phyloP scores from a whole-genome alignment of 176 grass and related monocot species.

The Chrysopogon serrulatus region DNA sequence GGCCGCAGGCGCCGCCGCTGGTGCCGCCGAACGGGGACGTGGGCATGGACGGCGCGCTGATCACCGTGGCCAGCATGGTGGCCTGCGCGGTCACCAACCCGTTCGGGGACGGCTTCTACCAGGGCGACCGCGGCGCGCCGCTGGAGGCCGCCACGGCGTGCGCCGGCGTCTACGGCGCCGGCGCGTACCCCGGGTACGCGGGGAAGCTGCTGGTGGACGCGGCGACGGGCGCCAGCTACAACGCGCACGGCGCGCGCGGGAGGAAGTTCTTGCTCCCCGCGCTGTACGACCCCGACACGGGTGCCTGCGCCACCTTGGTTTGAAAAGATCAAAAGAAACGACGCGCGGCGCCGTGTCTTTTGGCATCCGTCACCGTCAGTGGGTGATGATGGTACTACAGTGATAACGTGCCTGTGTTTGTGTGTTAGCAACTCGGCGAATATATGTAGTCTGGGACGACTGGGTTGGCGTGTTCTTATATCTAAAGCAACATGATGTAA shows the following conservation, averaged over 20 bases:
- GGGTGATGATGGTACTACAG: not conserved
- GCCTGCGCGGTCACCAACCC: slow-evolving; percentile 51
- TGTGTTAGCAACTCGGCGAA: not conserved
- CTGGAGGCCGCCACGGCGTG: slow-evolving; percentile 59
- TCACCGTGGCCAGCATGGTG: slow-evolving; percentile 41
- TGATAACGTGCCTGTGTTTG: not conserved
- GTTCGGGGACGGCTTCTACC: slow-evolving; percentile 57
- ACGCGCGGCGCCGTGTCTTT: not conserved
- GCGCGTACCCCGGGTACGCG: slow-evolving; percentile 52
- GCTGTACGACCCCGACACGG: slow-evolving; percentile 34
- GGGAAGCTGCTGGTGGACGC: slow-evolving; percentile 29
- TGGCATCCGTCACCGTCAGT: not conserved
- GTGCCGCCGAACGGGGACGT: slow-evolving; percentile 41
- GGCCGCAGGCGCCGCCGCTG: slow-evolving; percentile 30
- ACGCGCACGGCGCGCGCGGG: slow-evolving; percentile 37
- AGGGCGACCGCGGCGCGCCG: slow-evolving; percentile 28
- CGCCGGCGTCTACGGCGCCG: slow-evolving; percentile 38
- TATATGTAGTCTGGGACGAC: not conserved
- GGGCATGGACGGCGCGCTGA: slow-evolving; percentile 46
- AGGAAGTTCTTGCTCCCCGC: slow-evolving; percentile 59
- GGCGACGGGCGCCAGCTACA: slow-evolving; percentile 46
- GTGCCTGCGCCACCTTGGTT: slow-evolving; percentile 32
- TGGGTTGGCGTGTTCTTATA: not conserved
- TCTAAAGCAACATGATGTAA: not conserved
- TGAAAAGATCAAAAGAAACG: not conserved